Base-by-base conservation (phyloP, 176 grass and related monocot species). In the Zoysia pacifica region DNA sequence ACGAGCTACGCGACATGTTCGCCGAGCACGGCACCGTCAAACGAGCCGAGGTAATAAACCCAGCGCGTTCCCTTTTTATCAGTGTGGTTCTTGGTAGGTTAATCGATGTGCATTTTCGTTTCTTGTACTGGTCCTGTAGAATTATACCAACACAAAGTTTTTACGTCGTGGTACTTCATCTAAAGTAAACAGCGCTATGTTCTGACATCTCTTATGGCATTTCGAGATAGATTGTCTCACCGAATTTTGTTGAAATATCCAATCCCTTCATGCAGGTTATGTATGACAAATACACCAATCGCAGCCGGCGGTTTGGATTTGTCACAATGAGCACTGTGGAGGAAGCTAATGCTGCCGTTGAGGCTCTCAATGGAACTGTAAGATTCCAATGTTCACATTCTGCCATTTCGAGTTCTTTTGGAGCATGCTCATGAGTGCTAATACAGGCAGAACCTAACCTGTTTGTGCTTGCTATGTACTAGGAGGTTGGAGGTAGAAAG, bases 251-350 rank as follows among this genome's bases (percentile, higher is more conserved):
- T 60, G 49, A 8, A 52, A 18, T 80, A 38, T 3, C n/a, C 11
- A 48, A 67, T 80, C 70, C 9, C 81, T 80, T 60, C 20, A 10
- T 18, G n/a, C 72, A 99, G 96, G 96, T 99, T 91, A 95, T 99
- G 96, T 95, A 86, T 73, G 96, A 99, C 80, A 99, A 99, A 76
- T 93, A 95, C 61, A 95, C 90, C n/a, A 89, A 89, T 69, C 84
- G 90, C 43, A 99, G 92, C 76, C 80, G 96, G 48, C 88, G 96
- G 28, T 99, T 99, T 11, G 96, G 87, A 60, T 99, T 99, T 89
- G 92, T 99, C 63, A 99, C 93, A 0, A 99, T 95, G 96, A 87
- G 84, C 73, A 86, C 84, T 5, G 69, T 49, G 0, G 92, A 91
- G 66, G 96, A 89, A 56, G 90, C 83, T 8, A 82, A 69, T 76